Evolutionary conservation across 306 rosid genomes (phyloP), one percentile per base, ranked within the genome.

Genomic region (Citrullus mucosospermus): DNA sequence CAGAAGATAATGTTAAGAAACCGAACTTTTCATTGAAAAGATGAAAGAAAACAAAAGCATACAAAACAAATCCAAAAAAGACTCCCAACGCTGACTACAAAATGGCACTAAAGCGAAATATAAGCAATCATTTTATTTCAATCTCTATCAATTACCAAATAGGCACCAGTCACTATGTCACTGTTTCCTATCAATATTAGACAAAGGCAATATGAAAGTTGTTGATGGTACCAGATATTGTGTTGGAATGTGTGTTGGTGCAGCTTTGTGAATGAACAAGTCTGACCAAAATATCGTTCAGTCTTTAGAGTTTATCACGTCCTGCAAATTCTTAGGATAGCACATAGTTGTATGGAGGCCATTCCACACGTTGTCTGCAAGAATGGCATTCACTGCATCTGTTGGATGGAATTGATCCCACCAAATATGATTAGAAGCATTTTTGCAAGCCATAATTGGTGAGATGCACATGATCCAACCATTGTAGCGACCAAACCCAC

Each of bases 351-450:
- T 71, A 78, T 92, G 96, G 54, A 28, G 82, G 63, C 93, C 88
- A 81, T 88, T 84, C 96, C 97, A 94, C 70, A 94, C 82, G 68
- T 94, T 92, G 67, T 87, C 96, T 28, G 92, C 95, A 54, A 94
- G 87, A 77, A 94, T 92, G n/a, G 86, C 85, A 78, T 94, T 94
- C 78, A 92, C 97, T 7, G 86, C 85, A 82, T 88, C 92, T n/a
- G 93, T 92, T 78, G 98, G 98, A 84, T 92, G 98, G 77, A 92
- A 92, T 82, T 94, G 96, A 79, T 92, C 97, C 97, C 96, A 95
- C 97, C 98, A 95, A 76, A 95, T 85, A 79, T 95, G 83, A 67
- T 79, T 83, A 67, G 96, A 90, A 81, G 97, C 97, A 80, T 89
- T 77, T 48, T 55, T 79, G 77, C 98, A 92, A 34, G 96, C 97